Conservation (phyloP, 495 filamentous ascomycete species). For the Clavariopsis aquatica region DNA sequence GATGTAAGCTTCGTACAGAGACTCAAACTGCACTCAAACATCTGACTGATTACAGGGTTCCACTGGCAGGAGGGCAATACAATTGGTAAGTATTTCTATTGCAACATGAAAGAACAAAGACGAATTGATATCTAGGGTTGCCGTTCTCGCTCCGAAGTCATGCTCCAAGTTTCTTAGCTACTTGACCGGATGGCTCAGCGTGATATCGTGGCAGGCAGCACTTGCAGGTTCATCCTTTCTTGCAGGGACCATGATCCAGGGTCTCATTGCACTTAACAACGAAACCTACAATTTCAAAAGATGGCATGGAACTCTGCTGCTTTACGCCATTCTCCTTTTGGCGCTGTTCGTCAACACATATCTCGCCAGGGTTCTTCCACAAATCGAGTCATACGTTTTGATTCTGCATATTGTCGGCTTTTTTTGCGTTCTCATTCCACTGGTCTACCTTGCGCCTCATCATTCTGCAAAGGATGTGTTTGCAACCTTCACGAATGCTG, state of each 20-base stretch:
- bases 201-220: conserved; percentile 60
- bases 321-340: conserved; percentile 53
- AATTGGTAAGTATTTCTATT: conserved; percentile 40
- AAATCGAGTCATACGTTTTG: conserved; percentile 58
- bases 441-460: conserved; percentile 55
- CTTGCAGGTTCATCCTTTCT: conserved; percentile 56
- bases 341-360: conserved; percentile 59
- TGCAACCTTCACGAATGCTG: conserved; percentile 30
- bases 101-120: too few species aligned
- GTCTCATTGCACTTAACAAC: conserved; percentile 56
- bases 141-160: too few species aligned
- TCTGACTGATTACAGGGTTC: conserved; percentile 25
- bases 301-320: conserved; percentile 62
- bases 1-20: conserved; percentile 22
- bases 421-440: conserved; percentile 60
- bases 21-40: background rate
- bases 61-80: conserved; percentile 42
- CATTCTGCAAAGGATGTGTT: conserved; percentile 28
- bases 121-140: too few species aligned
- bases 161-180: conserved; percentile 37
- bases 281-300: conserved; percentile 49
- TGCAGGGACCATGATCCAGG: conserved; percentile 59
- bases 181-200: conserved; percentile 54
- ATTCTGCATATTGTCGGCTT: conserved; percentile 63
- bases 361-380: conserved; percentile 53